Base-by-base conservation (phyloP, 371 early-diverging fungal genomes). In the Aphelidium insulamus region DNA sequence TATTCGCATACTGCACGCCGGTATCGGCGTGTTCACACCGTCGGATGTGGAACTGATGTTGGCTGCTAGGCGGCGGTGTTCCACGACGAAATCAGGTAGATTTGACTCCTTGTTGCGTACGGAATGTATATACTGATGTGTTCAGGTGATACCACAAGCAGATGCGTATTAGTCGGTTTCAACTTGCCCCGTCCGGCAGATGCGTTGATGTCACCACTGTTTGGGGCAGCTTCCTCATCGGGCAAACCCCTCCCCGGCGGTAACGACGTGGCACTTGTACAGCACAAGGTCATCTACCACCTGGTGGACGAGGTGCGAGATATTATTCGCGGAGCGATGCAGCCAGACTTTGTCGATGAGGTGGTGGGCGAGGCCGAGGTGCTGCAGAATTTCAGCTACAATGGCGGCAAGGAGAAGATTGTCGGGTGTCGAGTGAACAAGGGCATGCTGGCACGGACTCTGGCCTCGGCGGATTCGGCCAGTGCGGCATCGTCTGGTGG, bases 311-410 rank as follows among this genome's bases (percentile, higher is more conserved):
- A 76, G 31, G 58, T 88, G 26, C 83, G 84, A 50, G 60, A 66
- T 23, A 38, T 62, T 26, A 46, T 94, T 54, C 46, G 62, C n/a
- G 66, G 65, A n/a, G 55, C 74, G 36, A 46, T 94, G 23, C 83
- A 85, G 25, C 80, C 82, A 8, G 63, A 74, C 16, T 43, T 69
- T 20, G 55, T 70, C 23, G 69, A 63, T 6, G 73, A 75, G 30
- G 69, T 77, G n/a, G 55, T 59, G 15, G 90, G 90, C 12, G 87
- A 90, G 46, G 92, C 92, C 9, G 69, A 69, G 15, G 57, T 92
- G 23, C 55, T 71, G 21, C 75, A 85, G 42, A 51, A 62, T 9
- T 71, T 82, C 40, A 69, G 62, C 41, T 46, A 63, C 35, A 81
- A 83, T 55, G 72, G 68, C 39, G 47, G 46, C 41, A 59, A 57